Conservation (phyloP, 768 basidiomycete species). For the Pleurotus giganteus region DNA sequence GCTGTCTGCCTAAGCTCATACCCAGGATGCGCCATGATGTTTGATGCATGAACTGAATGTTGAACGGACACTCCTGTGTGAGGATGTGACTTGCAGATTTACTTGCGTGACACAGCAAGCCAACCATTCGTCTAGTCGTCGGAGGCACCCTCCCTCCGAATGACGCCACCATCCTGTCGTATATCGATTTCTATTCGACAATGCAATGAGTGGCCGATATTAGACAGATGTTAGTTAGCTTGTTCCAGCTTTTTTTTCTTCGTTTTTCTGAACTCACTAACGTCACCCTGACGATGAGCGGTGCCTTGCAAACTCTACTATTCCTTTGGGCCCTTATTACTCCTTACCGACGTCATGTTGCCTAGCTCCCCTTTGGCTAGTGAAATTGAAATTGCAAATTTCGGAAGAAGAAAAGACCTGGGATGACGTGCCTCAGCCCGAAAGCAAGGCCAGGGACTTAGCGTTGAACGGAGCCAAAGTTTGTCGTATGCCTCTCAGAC, state of each 20-base stretch:
- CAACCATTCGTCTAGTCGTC: neutral
- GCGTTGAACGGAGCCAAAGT: neutral
- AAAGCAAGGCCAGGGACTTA: neutral
- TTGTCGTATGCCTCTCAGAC: neutral
- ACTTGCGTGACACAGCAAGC: too few species aligned
- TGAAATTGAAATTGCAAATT: slow-evolving; percentile 5
- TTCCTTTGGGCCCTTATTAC: slow-evolving; percentile 3
- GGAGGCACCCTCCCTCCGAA: neutral
- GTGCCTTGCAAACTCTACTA: neutral
- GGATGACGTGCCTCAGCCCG: neutral
- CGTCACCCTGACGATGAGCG: slow-evolving; percentile 2
- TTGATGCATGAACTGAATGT: too few species aligned
- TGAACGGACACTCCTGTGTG: too few species aligned
- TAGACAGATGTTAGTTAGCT: slow-evolving; percentile 5
- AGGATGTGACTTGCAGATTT: too few species aligned
- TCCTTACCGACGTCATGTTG: slow-evolving; percentile 8
- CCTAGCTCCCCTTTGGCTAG: neutral
- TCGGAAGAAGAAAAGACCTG: neutral
- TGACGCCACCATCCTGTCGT: neutral
- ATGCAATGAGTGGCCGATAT: slow-evolving; percentile 1
- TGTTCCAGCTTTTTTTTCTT: neutral
- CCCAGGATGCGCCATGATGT: too few species aligned
- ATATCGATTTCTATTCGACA: neutral
- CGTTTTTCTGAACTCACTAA: slow-evolving; percentile 4
- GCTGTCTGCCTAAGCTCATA: too few species aligned